These are phyloP conservation scores for Mortierella sp. DNA, from an alignment of 371 early-diverging fungal species.

Conservation along the genomic window DNA sequence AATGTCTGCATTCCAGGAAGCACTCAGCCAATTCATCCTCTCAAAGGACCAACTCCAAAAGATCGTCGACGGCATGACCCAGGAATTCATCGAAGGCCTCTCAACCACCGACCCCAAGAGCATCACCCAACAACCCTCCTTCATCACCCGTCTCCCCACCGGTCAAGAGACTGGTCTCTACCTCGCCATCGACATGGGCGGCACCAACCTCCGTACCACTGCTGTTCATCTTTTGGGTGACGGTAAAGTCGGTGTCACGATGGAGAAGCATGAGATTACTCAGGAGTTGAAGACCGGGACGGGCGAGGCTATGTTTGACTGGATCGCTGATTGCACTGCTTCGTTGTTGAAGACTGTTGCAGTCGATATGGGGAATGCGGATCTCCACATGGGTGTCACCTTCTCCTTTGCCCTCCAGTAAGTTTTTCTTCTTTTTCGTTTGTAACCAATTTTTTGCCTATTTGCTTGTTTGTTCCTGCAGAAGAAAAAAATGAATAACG, in stretches of 20 bases:
- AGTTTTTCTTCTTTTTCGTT: background rate
- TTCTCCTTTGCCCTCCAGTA: conserved; percentile 85
- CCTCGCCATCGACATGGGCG: conserved; percentile 94
- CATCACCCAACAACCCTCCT: conserved; percentile 84
- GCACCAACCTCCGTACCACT: conserved; percentile 92
- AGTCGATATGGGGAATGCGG: conserved; percentile 39
- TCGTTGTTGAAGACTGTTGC: conserved; percentile 56
- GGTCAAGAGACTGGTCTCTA: conserved; percentile 89
- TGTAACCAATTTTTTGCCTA: too few relatives aligned
- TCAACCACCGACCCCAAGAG: conserved; percentile 63
- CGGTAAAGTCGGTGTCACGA: conserved; percentile 76
- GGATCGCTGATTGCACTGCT: conserved; percentile 83
- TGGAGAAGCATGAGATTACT: conserved; percentile 87
- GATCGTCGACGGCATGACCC: conserved; percentile 64
- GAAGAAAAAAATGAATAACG: background rate
- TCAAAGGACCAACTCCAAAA: conserved; percentile 64
- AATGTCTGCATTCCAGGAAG: conserved; percentile 35
- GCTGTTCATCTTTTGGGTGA: conserved; percentile 82
- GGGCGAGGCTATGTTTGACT: conserved; percentile 85
- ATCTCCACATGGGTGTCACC: conserved; percentile 77
- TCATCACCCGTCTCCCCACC: conserved; percentile 85
- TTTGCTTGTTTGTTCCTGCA: background rate
- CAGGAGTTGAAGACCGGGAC: conserved; percentile 81
- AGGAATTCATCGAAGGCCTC: conserved; percentile 65
- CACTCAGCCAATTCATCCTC: conserved; percentile 56